A percentile compares a stretch with the other conserved stretches of the same genome.
phyloP scores from a whole-genome alignment of 805 yeast genomes.

The Kuraishia floccosa region DNA sequence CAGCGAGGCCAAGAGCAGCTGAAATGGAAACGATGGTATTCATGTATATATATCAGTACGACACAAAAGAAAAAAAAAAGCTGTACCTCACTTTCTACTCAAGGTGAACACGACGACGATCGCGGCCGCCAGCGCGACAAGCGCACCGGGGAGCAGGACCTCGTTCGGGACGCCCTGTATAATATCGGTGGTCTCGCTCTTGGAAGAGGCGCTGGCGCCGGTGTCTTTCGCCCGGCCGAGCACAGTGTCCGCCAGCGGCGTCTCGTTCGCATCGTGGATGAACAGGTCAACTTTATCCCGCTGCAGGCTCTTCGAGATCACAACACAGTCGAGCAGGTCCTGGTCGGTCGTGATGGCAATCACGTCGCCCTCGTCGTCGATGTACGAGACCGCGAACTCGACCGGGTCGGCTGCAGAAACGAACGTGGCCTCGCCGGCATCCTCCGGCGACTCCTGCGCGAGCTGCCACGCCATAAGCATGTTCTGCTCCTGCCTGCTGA shows the following conservation, averaged over 20 bases:
- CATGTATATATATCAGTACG: background rate
- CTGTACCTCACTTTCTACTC: constrained; percentile 23
- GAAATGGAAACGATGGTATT: too few relatives aligned
- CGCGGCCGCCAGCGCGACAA: constrained; percentile 49
- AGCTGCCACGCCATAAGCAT: constrained; percentile 4
- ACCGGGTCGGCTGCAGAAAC: constrained; percentile 9
- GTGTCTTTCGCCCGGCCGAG: constrained; percentile 6
- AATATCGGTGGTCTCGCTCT: background rate
- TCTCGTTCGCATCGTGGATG: constrained; percentile 55
- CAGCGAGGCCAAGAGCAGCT: too few relatives aligned
- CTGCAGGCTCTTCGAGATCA: constrained; percentile 33
- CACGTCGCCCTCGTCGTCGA: constrained; percentile 78
- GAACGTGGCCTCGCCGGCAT: constrained; percentile 7
- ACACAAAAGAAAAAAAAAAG: constrained; percentile 2
- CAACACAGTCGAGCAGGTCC: constrained; percentile 68
- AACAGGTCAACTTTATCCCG: constrained; percentile 59
- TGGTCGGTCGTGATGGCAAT: constrained; percentile 66
- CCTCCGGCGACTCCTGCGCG: constrained; percentile 1
- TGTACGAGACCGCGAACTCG: constrained; percentile 56
- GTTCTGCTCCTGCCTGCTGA: constrained; percentile 24
- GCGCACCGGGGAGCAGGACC: constrained; percentile 50
- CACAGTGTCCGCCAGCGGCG: constrained; percentile 9
- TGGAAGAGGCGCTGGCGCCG: background rate
- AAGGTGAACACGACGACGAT: constrained; percentile 43
- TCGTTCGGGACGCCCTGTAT: constrained; percentile 46